phyloP scores from a whole-genome alignment of 2,329 filamentous ascomycete species.

The Cladorrhinum sp. region DNA sequence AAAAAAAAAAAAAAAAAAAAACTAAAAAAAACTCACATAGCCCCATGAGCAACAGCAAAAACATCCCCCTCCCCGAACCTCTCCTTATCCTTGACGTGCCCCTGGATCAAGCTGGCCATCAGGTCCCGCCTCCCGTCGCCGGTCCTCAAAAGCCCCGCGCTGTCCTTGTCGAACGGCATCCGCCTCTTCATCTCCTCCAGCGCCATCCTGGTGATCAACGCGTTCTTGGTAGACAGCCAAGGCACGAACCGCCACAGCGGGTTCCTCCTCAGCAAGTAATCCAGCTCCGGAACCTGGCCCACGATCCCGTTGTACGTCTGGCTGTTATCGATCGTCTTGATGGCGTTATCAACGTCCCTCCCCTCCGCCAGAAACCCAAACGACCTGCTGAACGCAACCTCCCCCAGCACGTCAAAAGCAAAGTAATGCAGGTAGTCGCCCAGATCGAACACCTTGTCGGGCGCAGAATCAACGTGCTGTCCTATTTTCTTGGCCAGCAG shows the following conservation, averaged over 20 bases:
- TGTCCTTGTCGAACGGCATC: constrained; percentile 45
- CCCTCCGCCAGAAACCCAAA: constrained; percentile 52
- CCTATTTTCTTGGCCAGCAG: constrained; percentile 43
- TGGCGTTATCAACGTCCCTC: constrained; percentile 48
- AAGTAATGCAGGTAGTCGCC: constrained; percentile 46
- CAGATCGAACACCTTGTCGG: constrained; percentile 39
- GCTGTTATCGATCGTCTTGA: constrained; percentile 50
- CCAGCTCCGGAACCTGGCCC: constrained; percentile 50
- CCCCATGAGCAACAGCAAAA: constrained; percentile 55
- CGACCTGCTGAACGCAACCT: constrained; percentile 49
- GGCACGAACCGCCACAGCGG: constrained; percentile 46
- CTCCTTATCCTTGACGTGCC: constrained; percentile 48
- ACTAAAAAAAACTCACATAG: constrained; percentile 42
- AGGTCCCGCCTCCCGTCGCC: constrained; percentile 49
- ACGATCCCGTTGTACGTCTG: constrained; percentile 53
- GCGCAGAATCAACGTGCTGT: constrained; percentile 33
- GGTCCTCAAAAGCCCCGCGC: constrained; percentile 38
- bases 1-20: neutral
- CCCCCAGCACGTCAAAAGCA: constrained; percentile 50
- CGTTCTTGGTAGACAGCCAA: constrained; percentile 44
- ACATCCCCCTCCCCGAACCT: constrained; percentile 51
- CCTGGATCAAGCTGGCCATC: constrained; percentile 49
- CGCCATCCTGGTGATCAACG: constrained; percentile 50
- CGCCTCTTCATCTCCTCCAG: constrained; percentile 47
- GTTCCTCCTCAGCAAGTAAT: constrained; percentile 47